phyloP scores from a whole-genome alignment of 306 rosid species.

The Crataegus laevigata region DNA sequence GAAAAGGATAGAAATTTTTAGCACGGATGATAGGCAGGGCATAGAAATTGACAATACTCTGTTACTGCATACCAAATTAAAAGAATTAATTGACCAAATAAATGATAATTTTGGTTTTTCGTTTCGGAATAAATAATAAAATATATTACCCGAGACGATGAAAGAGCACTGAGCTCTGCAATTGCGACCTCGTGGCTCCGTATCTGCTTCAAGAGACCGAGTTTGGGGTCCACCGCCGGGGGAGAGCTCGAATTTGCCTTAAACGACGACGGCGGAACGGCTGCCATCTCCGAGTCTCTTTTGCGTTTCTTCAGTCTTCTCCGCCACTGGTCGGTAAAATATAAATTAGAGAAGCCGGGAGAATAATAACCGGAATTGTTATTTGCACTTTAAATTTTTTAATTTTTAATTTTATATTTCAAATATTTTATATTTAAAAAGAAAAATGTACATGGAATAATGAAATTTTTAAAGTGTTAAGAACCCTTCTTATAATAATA shows the following conservation, averaged over 20 bases:
- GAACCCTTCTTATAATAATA: no score
- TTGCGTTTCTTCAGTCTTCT: not conserved
- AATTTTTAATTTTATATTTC: no score
- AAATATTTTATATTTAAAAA: no score
- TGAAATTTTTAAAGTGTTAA: no score
- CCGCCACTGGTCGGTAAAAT: not conserved
- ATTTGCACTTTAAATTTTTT: no score
- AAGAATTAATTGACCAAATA: not conserved
- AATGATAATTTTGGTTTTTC: not conserved
- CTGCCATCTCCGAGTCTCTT: not conserved
- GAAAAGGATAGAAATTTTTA: not conserved
- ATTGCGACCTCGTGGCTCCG: constrained; percentile 61
- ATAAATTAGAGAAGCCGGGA: no score
- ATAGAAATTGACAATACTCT: not conserved
- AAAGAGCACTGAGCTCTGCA: constrained; percentile 57
- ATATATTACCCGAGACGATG: constrained; percentile 45
- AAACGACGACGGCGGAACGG: not conserved
- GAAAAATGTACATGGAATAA: no score
- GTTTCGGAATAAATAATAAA: not conserved
- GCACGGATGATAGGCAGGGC: not conserved
- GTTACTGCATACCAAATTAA: not conserved
- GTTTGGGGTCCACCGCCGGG: not conserved
- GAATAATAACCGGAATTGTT: no score
- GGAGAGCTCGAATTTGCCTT: not conserved
- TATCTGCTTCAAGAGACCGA: constrained; percentile 28